These are phyloP conservation scores for Lepiota brunneoincarnata DNA, from an alignment of 768 basidiomycete species.

Conservation along the genomic window DNA sequence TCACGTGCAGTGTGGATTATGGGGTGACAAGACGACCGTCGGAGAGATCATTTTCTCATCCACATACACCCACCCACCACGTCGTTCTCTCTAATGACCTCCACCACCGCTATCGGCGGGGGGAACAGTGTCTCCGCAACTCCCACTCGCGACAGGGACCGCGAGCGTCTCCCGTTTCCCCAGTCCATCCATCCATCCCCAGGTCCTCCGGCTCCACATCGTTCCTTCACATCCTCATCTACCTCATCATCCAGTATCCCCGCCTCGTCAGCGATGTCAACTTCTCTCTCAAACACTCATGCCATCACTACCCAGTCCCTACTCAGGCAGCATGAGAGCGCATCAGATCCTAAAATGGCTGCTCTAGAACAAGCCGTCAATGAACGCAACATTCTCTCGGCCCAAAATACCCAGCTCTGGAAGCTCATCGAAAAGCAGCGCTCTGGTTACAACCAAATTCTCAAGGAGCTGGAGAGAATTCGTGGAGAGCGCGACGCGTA, in stretches of 20 bases:
- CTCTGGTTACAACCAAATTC: constrained; percentile 71
- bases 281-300: constrained; percentile 33
- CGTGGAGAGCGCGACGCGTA: constrained; percentile 75
- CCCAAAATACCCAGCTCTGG: constrained; percentile 91
- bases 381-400: constrained; percentile 77
- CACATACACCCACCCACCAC: background rate
- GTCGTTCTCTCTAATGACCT: too few relatives aligned
- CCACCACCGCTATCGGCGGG: constrained; percentile 3
- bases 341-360: constrained; percentile 52
- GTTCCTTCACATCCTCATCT: constrained; percentile 30
- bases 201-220: constrained; percentile 23
- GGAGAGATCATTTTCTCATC: background rate
- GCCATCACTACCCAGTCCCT: constrained; percentile 51
- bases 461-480: constrained; percentile 85
- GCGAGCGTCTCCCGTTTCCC: constrained; percentile 35
- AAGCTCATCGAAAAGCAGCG: constrained; percentile 93
- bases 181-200: constrained; percentile 32
- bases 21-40: constrained; percentile 5
- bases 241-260: constrained; percentile 28
- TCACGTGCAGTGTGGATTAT: constrained; percentile 6
- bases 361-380: constrained; percentile 77
- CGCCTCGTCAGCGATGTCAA: constrained; percentile 28
- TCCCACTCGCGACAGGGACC: constrained; percentile 30
- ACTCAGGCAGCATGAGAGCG: constrained; percentile 49
- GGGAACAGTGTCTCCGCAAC: too few relatives aligned